Base-by-base conservation (phyloP, 495 filamentous ascomycete genomes). In the Penicillium ucsense region DNA sequence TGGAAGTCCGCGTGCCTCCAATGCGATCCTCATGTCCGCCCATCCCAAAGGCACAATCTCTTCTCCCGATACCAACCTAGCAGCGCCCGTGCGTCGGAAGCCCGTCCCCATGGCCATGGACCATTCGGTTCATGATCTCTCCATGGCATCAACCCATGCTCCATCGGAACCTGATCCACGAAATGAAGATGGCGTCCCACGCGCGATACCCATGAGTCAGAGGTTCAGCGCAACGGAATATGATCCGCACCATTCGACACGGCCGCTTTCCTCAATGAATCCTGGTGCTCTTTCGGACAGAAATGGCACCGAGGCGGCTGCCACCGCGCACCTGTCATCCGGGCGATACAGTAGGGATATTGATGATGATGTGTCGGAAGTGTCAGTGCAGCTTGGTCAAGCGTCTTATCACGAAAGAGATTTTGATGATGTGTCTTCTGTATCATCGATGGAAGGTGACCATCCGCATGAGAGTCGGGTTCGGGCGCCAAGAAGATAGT, bases 391-490 rank as follows among this genome's bases (percentile, higher is more conserved):
- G n/a, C 52, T 54, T 48, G 54, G 48, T 1, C 45, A 49, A 8
- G 47, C 42, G 31, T 20, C 20, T 20, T 41, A 40, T 3, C 41
- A 51, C 34, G 54, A 45, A 8, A 39, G 48, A 8, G 53, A 54
- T 11, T 57, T 60, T 39, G 62, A 66, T 58, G 62, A 64, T 35
- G 36, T 65, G 36, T 71, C 68, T 9, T 65, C 63, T 31, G 60
- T 72, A 3, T 72, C 66, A 38, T 67, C 62, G 1, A 55, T 68
- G 46, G 50, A 61, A 31, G 63, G 55, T 35, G 48, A 43, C 28
- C 37, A 42, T 33, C 8, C 39, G 9, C 3, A 6, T 4, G 27
- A 40, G 27, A 27, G 38, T 27, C 37, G 47, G 40, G 37, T 31
- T 4, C 33, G 43, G 39, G 31, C 48, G 3, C 45, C 37, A 3